phyloP scores from a whole-genome alignment of 768 basidiomycete species.

The Holtermanniella nyarrowii region DNA sequence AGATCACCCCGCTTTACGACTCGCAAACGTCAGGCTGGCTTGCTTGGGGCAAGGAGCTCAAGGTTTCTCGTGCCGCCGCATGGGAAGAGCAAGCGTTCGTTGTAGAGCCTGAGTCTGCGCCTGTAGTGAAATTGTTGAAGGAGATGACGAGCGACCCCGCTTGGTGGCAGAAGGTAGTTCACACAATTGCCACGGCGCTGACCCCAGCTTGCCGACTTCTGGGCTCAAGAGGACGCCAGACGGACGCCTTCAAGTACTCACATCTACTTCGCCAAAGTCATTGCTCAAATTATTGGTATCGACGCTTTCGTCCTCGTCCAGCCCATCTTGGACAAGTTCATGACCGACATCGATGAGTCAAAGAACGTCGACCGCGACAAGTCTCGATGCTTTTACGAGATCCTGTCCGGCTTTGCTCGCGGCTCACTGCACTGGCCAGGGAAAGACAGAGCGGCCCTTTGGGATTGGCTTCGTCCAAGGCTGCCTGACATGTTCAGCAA shows the following conservation, averaged over 20 bases:
- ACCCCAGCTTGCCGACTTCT: slow-evolving; percentile 51
- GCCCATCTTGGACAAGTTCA: slow-evolving; percentile 51
- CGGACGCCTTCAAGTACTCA: slow-evolving; percentile 34
- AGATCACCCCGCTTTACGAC: slow-evolving; percentile 45
- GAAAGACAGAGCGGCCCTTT: slow-evolving; percentile 49
- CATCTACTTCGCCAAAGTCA: slow-evolving; percentile 44
- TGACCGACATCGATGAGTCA: slow-evolving; percentile 51
- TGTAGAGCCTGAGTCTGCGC: slow-evolving; percentile 52
- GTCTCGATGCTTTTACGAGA: slow-evolving; percentile 74
- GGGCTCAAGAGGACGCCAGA: slow-evolving; percentile 72
- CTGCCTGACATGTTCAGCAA: slow-evolving; percentile 57
- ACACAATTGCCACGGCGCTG: background rate
- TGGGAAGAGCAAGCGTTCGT: slow-evolving; percentile 30
- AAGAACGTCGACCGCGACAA: slow-evolving; percentile 51
- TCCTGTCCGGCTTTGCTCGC: slow-evolving; percentile 63
- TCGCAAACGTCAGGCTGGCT: slow-evolving; percentile 69
- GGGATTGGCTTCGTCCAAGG: slow-evolving; percentile 60
- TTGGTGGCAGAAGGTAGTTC: slow-evolving; percentile 47
- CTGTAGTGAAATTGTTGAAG: slow-evolving; percentile 51
- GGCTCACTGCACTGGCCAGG: slow-evolving; percentile 79
- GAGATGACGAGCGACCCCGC: slow-evolving; percentile 46
- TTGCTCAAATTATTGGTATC: slow-evolving; percentile 64
- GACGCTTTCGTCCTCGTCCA: slow-evolving; percentile 56
- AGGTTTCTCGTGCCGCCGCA: slow-evolving; percentile 36
- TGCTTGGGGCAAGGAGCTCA: slow-evolving; percentile 56